Base-by-base conservation (phyloP, 495 filamentous ascomycete species). In the Parachaetomium inaequale region DNA sequence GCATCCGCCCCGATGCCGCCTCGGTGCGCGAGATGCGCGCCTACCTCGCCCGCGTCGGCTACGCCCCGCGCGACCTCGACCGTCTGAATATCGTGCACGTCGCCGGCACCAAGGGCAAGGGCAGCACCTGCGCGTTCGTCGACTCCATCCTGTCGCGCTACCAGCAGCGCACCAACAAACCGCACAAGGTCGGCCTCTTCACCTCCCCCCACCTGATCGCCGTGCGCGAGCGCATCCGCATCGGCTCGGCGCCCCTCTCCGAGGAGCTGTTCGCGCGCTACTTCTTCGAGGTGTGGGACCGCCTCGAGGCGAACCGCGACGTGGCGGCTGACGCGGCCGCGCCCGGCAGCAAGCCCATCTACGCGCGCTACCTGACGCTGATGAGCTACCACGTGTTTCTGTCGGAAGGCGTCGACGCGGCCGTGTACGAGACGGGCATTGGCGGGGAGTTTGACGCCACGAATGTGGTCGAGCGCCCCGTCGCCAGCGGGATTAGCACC, bases 401-500 rank as follows among this genome's bases (percentile, higher is more conserved):
- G 36, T 79, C 81, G 43, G 91, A 96, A 73, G 85, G 84, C 7
- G 87, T 97, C 7, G 85, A 96, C 61, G 84, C 84, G 0, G 91
- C 92, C 2, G 81, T 98, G 3, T 93, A 96, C 52, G 94, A 98
- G 71, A 93, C 91, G 49, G 95, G 95, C 4, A 88, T 98, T 56
- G 94, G 94, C 3, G 94, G 94, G 36, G 90, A 96, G 74, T 93
- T 88, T 69, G 94, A 98, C 63, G 88, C 88, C 26, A 98, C 94
- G 7, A 98, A 98, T 67, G 82, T 98, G n/a, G 83, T 97, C 19
- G 79, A 82, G 21, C 75, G 81, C 26, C 93, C 93, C 7, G 84
- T 84, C 15, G 89, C 85, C 2, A 83, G 83, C 4, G 92, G 87
- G 0, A 90, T 98, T 47, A 90, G 87, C 14, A 92, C 87, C 51